Percentiles rank a stretch among this genome's conserved stretches.
Evolutionary conservation across 2,329 filamentous ascomycete species (phyloP).

Genomic region (Diaporthe caulivora): DNA sequence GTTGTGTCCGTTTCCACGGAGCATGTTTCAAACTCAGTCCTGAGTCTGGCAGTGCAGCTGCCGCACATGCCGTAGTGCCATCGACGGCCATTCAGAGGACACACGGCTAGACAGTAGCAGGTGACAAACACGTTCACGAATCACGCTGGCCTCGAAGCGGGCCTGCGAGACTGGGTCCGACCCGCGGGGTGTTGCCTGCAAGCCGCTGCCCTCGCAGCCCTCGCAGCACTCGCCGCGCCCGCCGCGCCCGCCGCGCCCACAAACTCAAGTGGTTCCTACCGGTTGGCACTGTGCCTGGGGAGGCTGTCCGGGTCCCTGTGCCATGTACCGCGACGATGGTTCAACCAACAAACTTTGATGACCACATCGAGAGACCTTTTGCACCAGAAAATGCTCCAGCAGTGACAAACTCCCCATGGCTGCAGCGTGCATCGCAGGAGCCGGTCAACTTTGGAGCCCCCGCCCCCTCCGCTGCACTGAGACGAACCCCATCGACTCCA

Average conservation of each 20-base stretch:
- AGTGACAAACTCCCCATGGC: neutral
- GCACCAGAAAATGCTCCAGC: constrained; percentile 15
- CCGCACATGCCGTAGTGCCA: constrained; percentile 10
- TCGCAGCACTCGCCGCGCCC: neutral
- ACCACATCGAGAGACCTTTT: constrained; percentile 10
- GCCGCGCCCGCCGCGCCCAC: constrained; percentile 4
- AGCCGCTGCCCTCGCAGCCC: constrained; percentile 27
- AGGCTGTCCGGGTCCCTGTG: neutral
- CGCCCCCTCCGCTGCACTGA: neutral
- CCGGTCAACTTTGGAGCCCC: neutral
- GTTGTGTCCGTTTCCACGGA: constrained; percentile 25
- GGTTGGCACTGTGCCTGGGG: constrained; percentile 26
- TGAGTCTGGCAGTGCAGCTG: constrained; percentile 10
- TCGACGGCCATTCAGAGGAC: constrained; percentile 12
- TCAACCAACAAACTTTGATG: constrained; percentile 20
- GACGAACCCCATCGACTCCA: constrained; percentile 15
- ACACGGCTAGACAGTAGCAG: constrained; percentile 20
- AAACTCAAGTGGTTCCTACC: neutral
- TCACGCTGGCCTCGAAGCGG: constrained; percentile 30
- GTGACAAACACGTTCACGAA: constrained; percentile 28
- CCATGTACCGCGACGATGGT: constrained; percentile 25
- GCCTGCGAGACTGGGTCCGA: constrained; percentile 28
- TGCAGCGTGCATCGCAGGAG: constrained; percentile 7
- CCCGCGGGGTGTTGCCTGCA: constrained; percentile 21
- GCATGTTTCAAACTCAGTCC: constrained; percentile 30